A percentile compares a stretch with the other conserved stretches of the same genome.
phyloP scores from a whole-genome alignment of 2,329 filamentous ascomycete genomes.

The Pyrenophora seminiperda region DNA sequence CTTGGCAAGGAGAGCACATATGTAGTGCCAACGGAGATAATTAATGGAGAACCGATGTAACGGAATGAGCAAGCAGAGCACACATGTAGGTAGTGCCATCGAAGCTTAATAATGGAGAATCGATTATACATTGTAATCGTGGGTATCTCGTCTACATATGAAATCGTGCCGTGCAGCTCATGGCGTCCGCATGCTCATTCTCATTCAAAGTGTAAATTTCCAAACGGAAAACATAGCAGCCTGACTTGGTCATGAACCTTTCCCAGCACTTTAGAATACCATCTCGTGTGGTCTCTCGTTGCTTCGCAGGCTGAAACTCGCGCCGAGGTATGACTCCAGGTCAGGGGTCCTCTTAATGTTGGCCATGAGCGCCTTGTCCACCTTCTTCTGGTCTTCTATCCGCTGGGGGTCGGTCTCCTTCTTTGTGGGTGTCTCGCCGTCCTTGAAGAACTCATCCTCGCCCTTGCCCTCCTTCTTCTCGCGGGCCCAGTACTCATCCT shows the following conservation, averaged over 20 bases:
- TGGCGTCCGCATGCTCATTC: conserved; percentile 2
- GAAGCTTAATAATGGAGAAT: neutral
- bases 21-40: no score
- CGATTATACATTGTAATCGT: conserved; percentile 10
- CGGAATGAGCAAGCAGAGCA: no score
- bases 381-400: conserved; percentile 95
- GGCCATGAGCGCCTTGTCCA: conserved; percentile 92
- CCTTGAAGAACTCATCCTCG: conserved; percentile 99
- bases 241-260: no score
- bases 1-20: no score
- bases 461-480: conserved; percentile 92
- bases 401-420: conserved; percentile 91
- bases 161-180: conserved; percentile 11
- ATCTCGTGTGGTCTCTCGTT: conserved; percentile 99
- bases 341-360: conserved; percentile 97
- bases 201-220: neutral
- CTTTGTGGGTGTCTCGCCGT: conserved; percentile 88
- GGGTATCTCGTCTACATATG: conserved; percentile 23
- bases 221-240: neutral
- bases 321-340: conserved; percentile 87
- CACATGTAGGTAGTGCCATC: no score
- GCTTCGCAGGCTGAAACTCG: conserved; percentile 96
- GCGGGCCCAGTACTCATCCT: conserved; percentile 89
- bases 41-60: no score
- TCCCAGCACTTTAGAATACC: conserved; percentile 70